These are phyloP conservation scores for Cucurbita ficifolia DNA, from an alignment of 306 rosid species.

Conservation along the genomic window DNA sequence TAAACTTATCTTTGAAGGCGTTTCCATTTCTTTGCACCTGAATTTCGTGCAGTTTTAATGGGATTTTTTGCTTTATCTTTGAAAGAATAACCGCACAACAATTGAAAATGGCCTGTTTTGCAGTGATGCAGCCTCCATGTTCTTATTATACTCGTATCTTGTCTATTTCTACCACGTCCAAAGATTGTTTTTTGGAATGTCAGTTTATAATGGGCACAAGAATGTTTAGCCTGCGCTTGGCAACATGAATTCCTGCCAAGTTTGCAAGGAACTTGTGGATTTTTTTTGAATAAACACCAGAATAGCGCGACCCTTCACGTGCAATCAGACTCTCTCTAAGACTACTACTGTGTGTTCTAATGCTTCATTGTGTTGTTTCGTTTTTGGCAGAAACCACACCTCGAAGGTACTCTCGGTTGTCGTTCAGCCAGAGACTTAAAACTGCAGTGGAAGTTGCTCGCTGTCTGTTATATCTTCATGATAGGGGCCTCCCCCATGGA, in stretches of 20 bases:
- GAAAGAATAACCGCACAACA: neutral
- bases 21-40: neutral
- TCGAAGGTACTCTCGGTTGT: constrained; percentile 65
- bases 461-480: constrained; percentile 72
- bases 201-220: neutral
- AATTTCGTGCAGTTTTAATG: neutral
- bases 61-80: neutral
- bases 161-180: neutral
- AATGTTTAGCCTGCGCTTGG: neutral
- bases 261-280: neutral
- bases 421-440: constrained; percentile 69
- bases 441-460: constrained; percentile 70
- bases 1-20: neutral
- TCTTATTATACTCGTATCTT: neutral
- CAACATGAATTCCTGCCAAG: neutral
- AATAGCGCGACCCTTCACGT: neutral
- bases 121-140: neutral
- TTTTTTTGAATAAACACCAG: neutral
- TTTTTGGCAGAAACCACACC: constrained; percentile 75
- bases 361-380: neutral
- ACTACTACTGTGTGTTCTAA: constrained; percentile 12
- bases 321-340: neutral
- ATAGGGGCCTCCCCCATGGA: constrained; percentile 90
- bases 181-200: neutral
- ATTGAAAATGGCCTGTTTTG: neutral